These are phyloP conservation scores for Micractinium conductrix DNA, from an alignment of 139 green algal genomes.

Conservation along the genomic window DNA sequence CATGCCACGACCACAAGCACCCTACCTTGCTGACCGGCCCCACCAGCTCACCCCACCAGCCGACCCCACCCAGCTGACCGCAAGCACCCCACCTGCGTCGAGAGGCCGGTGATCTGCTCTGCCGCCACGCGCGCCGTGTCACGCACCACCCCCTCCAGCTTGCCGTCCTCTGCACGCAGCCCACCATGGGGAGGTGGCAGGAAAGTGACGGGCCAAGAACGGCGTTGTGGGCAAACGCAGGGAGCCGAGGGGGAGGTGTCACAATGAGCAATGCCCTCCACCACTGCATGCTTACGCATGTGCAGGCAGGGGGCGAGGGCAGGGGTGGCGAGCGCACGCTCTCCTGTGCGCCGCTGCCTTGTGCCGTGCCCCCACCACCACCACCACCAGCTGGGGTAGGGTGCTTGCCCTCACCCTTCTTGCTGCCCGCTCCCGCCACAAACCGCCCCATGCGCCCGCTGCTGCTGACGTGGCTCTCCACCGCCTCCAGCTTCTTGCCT, in stretches of 20 bases:
- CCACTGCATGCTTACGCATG: too few species aligned
- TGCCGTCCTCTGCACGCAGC: constrained; percentile 41
- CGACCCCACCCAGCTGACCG: neutral
- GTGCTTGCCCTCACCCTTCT: constrained; percentile 54
- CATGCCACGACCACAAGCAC: too few species aligned
- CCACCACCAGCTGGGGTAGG: too few species aligned
- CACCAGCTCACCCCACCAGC: too few species aligned
- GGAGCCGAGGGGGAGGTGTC: too few species aligned
- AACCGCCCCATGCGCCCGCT: constrained; percentile 25
- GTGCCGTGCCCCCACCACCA: constrained; percentile 45
- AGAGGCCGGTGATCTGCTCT: constrained; percentile 91
- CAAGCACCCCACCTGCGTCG: constrained; percentile 66
- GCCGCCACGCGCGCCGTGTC: constrained; percentile 70
- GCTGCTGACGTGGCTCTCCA: constrained; percentile 58
- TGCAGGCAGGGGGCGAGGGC: too few species aligned
- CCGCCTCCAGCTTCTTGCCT: constrained; percentile 94
- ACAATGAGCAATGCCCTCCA: too few species aligned
- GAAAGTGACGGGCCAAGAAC: neutral
- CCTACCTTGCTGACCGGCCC: too few species aligned
- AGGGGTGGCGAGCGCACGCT: too few species aligned
- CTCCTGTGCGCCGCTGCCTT: neutral
- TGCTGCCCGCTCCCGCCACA: constrained; percentile 23
- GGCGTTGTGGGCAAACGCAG: too few species aligned
- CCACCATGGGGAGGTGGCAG: neutral
- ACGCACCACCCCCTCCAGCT: constrained; percentile 36